Evolutionary conservation across 805 yeast species (phyloP), one percentile per base, ranked within the genome.

Genomic region (Wickerhamiella siamensis): DNA sequence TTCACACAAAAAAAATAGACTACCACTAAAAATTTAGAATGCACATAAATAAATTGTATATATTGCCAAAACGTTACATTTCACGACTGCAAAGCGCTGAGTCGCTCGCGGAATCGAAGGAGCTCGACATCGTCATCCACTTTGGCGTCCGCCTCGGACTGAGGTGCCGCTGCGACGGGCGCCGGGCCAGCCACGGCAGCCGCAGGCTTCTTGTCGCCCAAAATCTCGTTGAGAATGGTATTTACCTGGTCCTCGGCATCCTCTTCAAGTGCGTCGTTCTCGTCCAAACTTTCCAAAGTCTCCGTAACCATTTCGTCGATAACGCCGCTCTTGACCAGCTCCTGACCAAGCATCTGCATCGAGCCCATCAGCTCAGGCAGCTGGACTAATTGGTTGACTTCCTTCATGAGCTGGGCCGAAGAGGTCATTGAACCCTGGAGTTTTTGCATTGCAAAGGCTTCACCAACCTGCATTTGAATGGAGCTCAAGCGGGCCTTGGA

Each of bases 301-400:
- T 91, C 99, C 43, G 82, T 84, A 57, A 87, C 78, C 97, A 91
- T 91, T 57, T 91, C 98, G 50, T 83, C 83, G 41, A 91, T 84
- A 36, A 91, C 72, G 2, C 70, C 70, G 4, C 69, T 59, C 53
- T 60, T 58, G 74, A 82, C 77, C 52, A 88, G 69, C 61, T 91
- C 99, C 54, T 73, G 78, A 45, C 88, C 82, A 43, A 91, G 63
- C 51, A 80, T 93, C 54, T 79, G 79, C 82, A 88, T 84, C 0
- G 94, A 78, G 9, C 73, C 75, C 51, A 76, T 75, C 41, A 91
- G 62, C 49, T 80, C 86, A 0, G 97, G 96, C 41, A 91, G 57
- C 47, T 70, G 69, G 1, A 87, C 79, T 53, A 91, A 65, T 36
- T 71, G 70, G 57, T 84, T 87, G 42, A 91, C 91, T 44, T 88